These are phyloP conservation scores for Blastobotrys mokoenaii DNA, from an alignment of 805 yeast genomes.

Conservation along the genomic window DNA sequence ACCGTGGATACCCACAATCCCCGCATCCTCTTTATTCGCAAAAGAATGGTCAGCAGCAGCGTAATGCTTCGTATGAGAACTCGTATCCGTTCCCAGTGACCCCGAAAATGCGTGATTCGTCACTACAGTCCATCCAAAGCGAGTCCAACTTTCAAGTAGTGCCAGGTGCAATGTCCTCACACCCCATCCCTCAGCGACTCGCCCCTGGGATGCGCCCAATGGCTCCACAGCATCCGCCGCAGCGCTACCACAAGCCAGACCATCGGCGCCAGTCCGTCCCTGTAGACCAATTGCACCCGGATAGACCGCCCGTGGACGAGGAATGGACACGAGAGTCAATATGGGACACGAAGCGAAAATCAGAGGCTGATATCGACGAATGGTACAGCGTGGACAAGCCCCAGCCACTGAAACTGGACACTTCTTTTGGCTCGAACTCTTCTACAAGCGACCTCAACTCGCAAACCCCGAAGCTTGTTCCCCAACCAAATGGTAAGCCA, in stretches of 20 bases:
- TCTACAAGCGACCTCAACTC: too few relatives aligned
- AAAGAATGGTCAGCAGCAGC: too few relatives aligned
- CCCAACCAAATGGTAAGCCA: too few relatives aligned
- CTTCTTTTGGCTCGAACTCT: too few relatives aligned
- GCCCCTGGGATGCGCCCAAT: neutral
- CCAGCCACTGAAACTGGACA: too few relatives aligned
- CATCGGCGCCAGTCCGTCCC: slow-evolving; percentile 6
- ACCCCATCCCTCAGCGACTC: neutral
- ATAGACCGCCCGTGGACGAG: neutral
- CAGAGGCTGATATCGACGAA: neutral
- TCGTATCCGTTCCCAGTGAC: slow-evolving; percentile 1
- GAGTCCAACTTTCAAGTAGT: slow-evolving; percentile 2
- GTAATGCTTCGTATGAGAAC: too few relatives aligned
- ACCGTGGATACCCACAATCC: neutral
- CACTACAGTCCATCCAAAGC: neutral
- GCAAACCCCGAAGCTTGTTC: too few relatives aligned
- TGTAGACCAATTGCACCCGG: neutral
- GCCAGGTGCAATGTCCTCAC: neutral
- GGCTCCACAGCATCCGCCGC: neutral
- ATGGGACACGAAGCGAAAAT: neutral
- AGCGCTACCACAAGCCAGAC: slow-evolving; percentile 2
- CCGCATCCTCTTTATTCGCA: too few relatives aligned
- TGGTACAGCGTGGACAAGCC: neutral
- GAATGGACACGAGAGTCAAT: neutral
- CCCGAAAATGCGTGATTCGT: neutral